These are phyloP conservation scores for Blastocystis sp. DNA, from an alignment of 352 stramenopile genomes.

Conservation along the genomic window DNA sequence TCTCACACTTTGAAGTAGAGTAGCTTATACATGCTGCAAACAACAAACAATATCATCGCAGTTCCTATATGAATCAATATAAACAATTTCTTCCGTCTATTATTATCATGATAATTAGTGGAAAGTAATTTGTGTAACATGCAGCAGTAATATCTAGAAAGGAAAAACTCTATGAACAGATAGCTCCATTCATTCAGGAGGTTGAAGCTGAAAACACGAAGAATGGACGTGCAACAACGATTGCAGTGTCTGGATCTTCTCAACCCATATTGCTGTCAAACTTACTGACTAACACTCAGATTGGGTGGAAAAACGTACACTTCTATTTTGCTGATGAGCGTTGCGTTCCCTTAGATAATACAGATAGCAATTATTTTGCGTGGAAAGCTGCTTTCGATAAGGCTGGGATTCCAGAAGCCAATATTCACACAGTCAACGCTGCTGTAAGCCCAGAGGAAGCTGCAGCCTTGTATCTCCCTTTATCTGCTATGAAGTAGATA, in stretches of 20 bases:
- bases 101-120: no score
- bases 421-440: slow-evolving; percentile 67
- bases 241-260: slow-evolving; percentile 79
- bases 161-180: not conserved
- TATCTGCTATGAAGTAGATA: slow-evolving; percentile 69
- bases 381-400: slow-evolving; percentile 77
- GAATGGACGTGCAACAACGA: slow-evolving; percentile 63
- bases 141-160: not conserved
- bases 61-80: no score
- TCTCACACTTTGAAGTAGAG: no score
- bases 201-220: not conserved
- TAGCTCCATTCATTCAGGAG: not conserved
- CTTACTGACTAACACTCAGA: slow-evolving; percentile 42
- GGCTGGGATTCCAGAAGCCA: not conserved
- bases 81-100: no score
- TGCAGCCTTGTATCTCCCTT: slow-evolving; percentile 78
- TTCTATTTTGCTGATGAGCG: slow-evolving; percentile 96
- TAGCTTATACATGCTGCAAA: no score
- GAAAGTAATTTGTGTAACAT: no score
- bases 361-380: slow-evolving; percentile 89
- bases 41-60: no score
- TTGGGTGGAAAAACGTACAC: slow-evolving; percentile 90
- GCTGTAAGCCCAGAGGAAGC: slow-evolving; percentile 79
- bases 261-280: slow-evolving; percentile 71
- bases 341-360: slow-evolving; percentile 81